Percentiles rank a stretch among this genome's conserved stretches.
Conservation (phyloP, 1,284 basidiomycete species). For the Trichosporon sp. region DNA sequence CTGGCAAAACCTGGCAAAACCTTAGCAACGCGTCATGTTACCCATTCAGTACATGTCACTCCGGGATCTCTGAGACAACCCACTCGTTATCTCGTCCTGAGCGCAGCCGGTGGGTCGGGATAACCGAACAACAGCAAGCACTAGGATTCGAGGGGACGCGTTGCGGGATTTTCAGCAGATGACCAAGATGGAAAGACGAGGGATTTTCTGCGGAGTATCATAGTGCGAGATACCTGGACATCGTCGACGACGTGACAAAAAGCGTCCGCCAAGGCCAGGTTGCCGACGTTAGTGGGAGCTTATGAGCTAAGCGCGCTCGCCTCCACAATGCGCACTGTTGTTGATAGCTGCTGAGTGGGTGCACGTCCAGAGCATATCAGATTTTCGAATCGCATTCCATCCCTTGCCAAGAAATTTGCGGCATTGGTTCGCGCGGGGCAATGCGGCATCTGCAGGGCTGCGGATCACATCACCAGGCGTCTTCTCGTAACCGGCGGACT, state of each 20-base stretch:
- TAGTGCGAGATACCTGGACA: neutral
- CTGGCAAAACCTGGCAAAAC: neutral
- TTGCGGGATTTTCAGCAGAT: neutral
- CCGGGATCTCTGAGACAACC: neutral
- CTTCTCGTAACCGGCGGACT: neutral
- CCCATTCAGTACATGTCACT: neutral
- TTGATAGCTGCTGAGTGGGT: neutral
- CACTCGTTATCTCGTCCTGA: neutral
- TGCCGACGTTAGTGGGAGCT: neutral
- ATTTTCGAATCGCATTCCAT: neutral
- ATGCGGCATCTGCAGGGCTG: neutral
- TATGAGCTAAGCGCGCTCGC: neutral
- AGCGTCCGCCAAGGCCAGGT: neutral
- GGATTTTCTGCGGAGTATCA: neutral
- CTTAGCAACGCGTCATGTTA: neutral
- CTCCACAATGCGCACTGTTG: neutral
- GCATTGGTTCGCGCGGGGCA: too few relatives aligned
- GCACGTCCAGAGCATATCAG: neutral
- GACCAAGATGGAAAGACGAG: too few relatives aligned
- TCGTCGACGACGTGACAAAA: neutral
- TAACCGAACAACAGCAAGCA: neutral
- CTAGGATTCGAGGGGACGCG: neutral
- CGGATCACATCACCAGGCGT: neutral
- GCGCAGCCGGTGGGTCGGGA: neutral
- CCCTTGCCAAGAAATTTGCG: neutral